Base-by-base conservation (phyloP, 371 early-diverging fungal species). In the Saksenaea vasiformis region DNA sequence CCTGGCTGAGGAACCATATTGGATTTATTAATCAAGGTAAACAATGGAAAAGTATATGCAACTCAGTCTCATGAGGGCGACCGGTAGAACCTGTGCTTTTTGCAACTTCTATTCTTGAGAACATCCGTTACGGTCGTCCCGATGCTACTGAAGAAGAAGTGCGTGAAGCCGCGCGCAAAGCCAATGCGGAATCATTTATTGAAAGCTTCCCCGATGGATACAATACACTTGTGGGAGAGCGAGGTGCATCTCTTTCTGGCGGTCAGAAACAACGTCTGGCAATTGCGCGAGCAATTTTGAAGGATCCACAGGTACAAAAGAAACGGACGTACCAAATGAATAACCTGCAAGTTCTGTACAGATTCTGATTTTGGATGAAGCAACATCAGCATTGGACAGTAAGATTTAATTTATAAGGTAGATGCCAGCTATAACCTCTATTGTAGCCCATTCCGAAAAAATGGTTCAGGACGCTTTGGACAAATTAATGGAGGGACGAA, bases 181-280 rank as follows among this genome's bases (percentile, higher is more conserved):
- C 93, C 1, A 90, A 94, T 70, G 93, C 90, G 2, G 78, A 79
- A 17, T 60, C 47, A 0, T 95, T 95, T 65, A 88, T 95, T 66
- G 69, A 67, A 24, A 54, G 65, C 0, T 88, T 94, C 65, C 90
- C 92, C 2, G 73, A 82, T 10, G 88, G 87, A 27, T 90, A 91
- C 65, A 82, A 92, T 24, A 93, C 95, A 0, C 69, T 86, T 8
- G 88, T 93, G 7, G 74, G 71, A 19, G 76, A 79, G 56, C 65
- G 74, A 22, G 82, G 82, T 56, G 77, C 85, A 11, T 78, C 85
- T 34, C 74, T 97, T n/a, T 90, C 90, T 38, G 96, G 95, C 37
- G 97, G 96, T 15, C 95, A 97, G 73, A 90, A 89, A 66, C 96
- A 97, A 69, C 79, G 94, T 9, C 72, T 93, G 67, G 87, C 88